Evolutionary conservation across 495 filamentous ascomycete genomes (phyloP), one percentile per base, ranked within the genome.

Genomic region (Penicillium lividum): DNA sequence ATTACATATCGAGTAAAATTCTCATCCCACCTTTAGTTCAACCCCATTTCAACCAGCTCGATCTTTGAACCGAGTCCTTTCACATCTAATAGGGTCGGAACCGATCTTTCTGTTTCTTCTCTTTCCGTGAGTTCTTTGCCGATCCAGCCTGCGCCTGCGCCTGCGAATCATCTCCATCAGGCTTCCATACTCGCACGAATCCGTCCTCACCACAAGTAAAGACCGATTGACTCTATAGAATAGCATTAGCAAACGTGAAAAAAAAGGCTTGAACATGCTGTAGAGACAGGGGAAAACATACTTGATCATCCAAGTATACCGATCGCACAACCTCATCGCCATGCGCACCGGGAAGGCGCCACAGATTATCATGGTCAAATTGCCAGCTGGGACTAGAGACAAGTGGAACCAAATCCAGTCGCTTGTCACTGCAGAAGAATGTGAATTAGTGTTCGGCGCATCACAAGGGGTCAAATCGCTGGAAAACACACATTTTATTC

Each of bases 161-260:
- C 53, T 63, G 44, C 11, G 53, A 53, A 16, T 64, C 60, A n/a
- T 38, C 63, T 8, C 52, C 67, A 15, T 58, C 68, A 4, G 68
- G 66, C 49, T 68, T 76, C 77, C 77, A 80, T 15, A 64, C 73
- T 16, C 75, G 75, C 22, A 95, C 79, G 53, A 81, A 78, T 3
- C 91, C 89, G 70, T 94, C 91, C 68, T 95, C 91, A 16, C 91
- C 91, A 53, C 80, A 84, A 8, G 89, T 93, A 63, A 90, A 88
- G 9, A 93, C 83, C 13, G 81, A 82, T 64, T 85, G 80, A 56
- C 83, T 82, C 79, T 91, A 55, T 13, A 22, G 28, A 18, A 34
- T 38, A 47, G 25, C 42, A 22, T 50, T 6, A 52, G 25, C 30
- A 29, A 31, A 22, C 22, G 22, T 22, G 22, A 22, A 22, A 22